These are phyloP conservation scores for Fusarium drepaniforme DNA, from an alignment of 2,329 filamentous ascomycete genomes.

Conservation along the genomic window DNA sequence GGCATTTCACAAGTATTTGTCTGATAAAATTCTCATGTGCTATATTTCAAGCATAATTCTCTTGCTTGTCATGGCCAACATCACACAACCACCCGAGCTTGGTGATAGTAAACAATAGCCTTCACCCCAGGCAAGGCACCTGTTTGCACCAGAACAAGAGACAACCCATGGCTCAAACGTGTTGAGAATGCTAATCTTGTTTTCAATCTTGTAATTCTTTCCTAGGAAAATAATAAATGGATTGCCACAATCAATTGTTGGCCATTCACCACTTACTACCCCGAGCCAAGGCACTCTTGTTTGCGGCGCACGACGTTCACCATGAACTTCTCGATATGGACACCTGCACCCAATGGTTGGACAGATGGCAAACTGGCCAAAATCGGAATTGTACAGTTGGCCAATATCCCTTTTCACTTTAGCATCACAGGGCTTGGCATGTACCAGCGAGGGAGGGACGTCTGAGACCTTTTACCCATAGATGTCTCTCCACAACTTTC, in stretches of 20 bases:
- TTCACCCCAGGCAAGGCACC: neutral
- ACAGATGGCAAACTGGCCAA: neutral
- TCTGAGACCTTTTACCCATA: neutral
- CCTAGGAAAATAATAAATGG: neutral
- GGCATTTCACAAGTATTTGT: constrained; percentile 11
- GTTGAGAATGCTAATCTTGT: too few species aligned
- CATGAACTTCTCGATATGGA: neutral
- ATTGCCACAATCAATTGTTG: neutral
- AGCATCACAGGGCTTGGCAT: neutral
- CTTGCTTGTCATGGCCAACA: constrained; percentile 1
- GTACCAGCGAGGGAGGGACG: neutral
- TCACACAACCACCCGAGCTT: neutral
- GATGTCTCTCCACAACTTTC: neutral
- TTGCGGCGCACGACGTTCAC: neutral
- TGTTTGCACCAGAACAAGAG: neutral
- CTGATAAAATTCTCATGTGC: neutral
- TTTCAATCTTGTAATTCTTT: neutral
- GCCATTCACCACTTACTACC: too few species aligned
- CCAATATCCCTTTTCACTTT: neutral
- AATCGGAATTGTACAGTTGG: neutral
- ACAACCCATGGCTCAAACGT: constrained; percentile 43
- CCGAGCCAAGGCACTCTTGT: neutral
- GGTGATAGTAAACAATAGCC: neutral
- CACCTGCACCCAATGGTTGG: neutral
- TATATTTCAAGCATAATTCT: constrained; percentile 3